phyloP scores from a whole-genome alignment of 306 rosid species.

The Prunus mume region DNA sequence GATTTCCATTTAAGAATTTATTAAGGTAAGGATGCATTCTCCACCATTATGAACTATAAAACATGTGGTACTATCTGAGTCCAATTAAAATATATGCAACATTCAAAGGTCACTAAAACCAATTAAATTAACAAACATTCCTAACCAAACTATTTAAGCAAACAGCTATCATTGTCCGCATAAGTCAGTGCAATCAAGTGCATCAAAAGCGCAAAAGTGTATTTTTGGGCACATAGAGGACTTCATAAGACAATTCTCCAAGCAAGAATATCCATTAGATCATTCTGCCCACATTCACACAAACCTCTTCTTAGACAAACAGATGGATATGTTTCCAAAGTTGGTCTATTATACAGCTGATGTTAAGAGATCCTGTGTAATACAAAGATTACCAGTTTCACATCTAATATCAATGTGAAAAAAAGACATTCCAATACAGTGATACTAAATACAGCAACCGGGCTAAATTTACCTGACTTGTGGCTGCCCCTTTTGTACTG shows the following conservation, averaged over 20 bases:
- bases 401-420: background rate
- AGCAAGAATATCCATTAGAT: background rate
- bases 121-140: background rate
- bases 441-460: no score
- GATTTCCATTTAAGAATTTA: background rate
- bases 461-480: constrained; percentile 32
- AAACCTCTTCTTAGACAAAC: background rate
- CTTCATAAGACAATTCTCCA: background rate
- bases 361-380: background rate
- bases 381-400: background rate
- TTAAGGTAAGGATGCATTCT: background rate
- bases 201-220: background rate
- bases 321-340: background rate
- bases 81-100: background rate
- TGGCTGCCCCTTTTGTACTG: constrained; percentile 29
- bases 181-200: background rate
- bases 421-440: background rate
- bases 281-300: background rate
- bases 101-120: background rate
- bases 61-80: background rate
- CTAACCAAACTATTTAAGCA: background rate
- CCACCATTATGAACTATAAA: background rate
- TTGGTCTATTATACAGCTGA: background rate
- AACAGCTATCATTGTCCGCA: background rate
- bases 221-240: background rate